phyloP scores from a whole-genome alignment of 768 basidiomycete genomes.

The Mycena rosella region DNA sequence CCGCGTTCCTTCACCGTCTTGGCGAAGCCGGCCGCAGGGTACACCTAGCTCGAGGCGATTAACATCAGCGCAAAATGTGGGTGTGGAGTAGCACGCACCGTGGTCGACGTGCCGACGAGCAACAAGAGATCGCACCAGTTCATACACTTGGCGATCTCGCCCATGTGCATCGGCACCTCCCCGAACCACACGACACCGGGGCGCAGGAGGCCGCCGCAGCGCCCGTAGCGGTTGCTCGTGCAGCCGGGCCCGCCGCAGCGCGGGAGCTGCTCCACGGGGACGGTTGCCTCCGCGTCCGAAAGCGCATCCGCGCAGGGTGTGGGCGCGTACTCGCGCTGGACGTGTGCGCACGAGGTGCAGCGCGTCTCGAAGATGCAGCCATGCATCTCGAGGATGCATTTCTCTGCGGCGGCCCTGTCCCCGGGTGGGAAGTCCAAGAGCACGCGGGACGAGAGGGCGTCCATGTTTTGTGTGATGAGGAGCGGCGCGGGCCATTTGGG shows the following conservation, averaged over 20 bases:
- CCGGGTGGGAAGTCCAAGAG: conserved; percentile 40
- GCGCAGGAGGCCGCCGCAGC: conserved; percentile 48
- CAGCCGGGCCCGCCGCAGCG: conserved; percentile 36
- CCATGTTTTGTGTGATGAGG: conserved; percentile 59
- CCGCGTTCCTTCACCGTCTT: conserved; percentile 42
- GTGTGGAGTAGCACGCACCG: too few species aligned
- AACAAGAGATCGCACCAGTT: conserved; percentile 49
- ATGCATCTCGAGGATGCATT: conserved; percentile 58
- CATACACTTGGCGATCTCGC: conserved; percentile 45
- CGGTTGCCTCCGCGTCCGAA: conserved; percentile 37
- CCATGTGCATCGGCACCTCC: conserved; percentile 46
- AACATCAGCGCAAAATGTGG: too few species aligned
- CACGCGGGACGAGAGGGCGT: conserved; percentile 51
- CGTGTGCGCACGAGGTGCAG: conserved; percentile 49
- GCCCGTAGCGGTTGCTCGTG: conserved; percentile 26
- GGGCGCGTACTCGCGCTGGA: conserved; percentile 40
- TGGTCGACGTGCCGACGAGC: conserved; percentile 55
- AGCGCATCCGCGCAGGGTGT: conserved; percentile 43
- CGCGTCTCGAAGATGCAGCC: conserved; percentile 54
- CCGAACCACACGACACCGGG: conserved; percentile 60
- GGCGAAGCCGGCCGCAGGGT: conserved; percentile 45
- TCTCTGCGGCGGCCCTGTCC: conserved; percentile 18
- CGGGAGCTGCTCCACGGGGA: conserved; percentile 45
- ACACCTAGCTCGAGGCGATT: conserved; percentile 44
- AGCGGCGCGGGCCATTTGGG: conserved; percentile 34